Base-by-base conservation (phyloP, 2,329 filamentous ascomycete species). In the Botrytis squamosa region DNA sequence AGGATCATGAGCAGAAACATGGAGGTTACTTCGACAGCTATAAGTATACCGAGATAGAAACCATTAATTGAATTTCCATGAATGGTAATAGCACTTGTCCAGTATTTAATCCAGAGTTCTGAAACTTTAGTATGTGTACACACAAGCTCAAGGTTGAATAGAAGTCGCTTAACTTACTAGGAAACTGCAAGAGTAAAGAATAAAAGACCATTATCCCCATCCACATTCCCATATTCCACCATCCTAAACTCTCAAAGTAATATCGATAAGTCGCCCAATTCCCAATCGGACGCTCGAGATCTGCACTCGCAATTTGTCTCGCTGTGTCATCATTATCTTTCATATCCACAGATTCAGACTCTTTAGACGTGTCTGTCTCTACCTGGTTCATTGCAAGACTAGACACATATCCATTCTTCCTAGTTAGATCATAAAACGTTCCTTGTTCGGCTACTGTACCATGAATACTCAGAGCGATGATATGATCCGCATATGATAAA, bases 201-300 rank as follows among this genome's bases (percentile, higher is more conserved):
- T 55, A 55, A n/a, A 14, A 29, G 29, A 55, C 14, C 6, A 55
- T 55, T 0, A 55, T 18, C 52, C 52, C n/a, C 29, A 8, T 77
- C 75, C 25, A 85, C 79, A 73, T 29, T 87, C 88, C 74, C 73
- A 57, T 25, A 52, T 74, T 76, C 18, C 65, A 44, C 71, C 60
- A 66, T 12, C 77, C 76, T 14, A 70, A 73, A 52, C 73, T 75
- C 12, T 57, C 70, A 29, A 77, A 74, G 29, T 78, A 77, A 71
- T 75, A 77, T 36, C 71, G 74, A 40, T 78, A 78, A 9, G 74
- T 71, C 6, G 64, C 67, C 76, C 75, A 75, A 42, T 75, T 77
- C 25, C 74, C 77, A 60, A 77, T 66, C 42, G 74, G 74, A 44
- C 76, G 75, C 33, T 75, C 36, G 18, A 77, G 5, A 70, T 76